Evolutionary conservation across 331 rosid species (phyloP).

Genomic region (Prunus yedoensis): DNA sequence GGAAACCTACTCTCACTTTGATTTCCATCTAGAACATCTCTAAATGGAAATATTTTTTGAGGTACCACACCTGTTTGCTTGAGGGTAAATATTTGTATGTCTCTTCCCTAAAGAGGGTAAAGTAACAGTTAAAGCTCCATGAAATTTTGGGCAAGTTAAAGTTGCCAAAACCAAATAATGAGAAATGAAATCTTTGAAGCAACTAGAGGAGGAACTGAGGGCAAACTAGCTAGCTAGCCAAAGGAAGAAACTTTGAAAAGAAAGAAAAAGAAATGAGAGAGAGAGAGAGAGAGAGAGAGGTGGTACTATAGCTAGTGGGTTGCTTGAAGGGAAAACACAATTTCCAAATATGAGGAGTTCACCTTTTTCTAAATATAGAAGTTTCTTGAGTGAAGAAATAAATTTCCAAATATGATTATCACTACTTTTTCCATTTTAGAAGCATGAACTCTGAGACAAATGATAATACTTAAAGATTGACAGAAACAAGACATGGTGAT

Average conservation of each 20-base stretch:
- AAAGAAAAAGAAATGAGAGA: too few species aligned
- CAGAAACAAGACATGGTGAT: constrained; percentile 63
- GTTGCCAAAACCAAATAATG: not conserved
- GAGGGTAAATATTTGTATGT: not conserved
- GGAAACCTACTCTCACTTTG: not conserved
- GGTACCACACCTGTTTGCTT: not conserved
- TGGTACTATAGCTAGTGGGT: constrained; percentile 21
- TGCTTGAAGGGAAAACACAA: constrained; percentile 60
- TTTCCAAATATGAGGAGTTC: constrained; percentile 42
- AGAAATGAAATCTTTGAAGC: not conserved
- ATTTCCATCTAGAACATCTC: not conserved
- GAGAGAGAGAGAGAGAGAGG: too few species aligned
- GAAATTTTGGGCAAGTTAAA: not conserved
- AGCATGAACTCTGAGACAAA: constrained; percentile 35
- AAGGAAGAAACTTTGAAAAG: not conserved
- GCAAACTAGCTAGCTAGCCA: not conserved
- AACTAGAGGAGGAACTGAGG: not conserved
- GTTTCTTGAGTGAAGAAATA: constrained; percentile 58
- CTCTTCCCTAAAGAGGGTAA: not conserved
- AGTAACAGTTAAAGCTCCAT: not conserved
- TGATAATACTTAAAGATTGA: constrained; percentile 50
- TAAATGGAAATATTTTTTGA: not conserved
- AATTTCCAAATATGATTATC: constrained; percentile 45
- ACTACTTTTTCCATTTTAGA: constrained; percentile 43
- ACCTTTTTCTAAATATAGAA: constrained; percentile 54